Percentiles rank a stretch among this genome's conserved stretches.
Conservation (phyloP, 2,329 filamentous ascomycete species). For the Lachnellula cervina region DNA sequence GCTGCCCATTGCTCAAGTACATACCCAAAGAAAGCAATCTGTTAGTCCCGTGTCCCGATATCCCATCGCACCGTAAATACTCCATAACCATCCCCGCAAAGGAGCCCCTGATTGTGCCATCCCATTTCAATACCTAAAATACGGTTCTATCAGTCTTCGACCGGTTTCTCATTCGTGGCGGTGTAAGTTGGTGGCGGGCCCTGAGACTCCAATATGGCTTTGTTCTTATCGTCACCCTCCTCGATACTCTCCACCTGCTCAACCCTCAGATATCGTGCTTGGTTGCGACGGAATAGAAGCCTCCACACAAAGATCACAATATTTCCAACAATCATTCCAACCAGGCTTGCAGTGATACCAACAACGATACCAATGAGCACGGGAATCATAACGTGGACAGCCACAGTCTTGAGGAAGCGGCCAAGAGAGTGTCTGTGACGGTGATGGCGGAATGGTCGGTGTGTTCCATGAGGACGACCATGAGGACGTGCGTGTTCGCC, state of each 20-base stretch:
- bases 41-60: too few relatives aligned
- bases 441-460: constrained; percentile 30
- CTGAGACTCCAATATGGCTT: constrained; percentile 24
- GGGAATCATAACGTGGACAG: constrained; percentile 61
- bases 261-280: constrained; percentile 16
- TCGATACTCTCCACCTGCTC: constrained; percentile 20
- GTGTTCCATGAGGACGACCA: constrained; percentile 16
- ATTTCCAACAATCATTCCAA: constrained; percentile 63
- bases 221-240: constrained; percentile 21
- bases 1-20: too few relatives aligned
- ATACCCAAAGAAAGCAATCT: too few relatives aligned
- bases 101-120: not conserved
- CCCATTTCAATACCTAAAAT: constrained; percentile 1
- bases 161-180: constrained; percentile 19
- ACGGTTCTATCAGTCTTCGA: constrained; percentile 1
- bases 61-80: too few relatives aligned
- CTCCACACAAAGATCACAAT: constrained; percentile 56
- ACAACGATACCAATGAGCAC: constrained; percentile 64
- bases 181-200: constrained; percentile 29
- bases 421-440: constrained; percentile 38
- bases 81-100: too few relatives aligned
- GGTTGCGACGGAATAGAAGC: constrained; percentile 44
- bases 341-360: constrained; percentile 60
- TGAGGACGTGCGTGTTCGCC: constrained; percentile 20
- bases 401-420: constrained; percentile 49